These are phyloP conservation scores for Tephrocybe sp. DNA, from an alignment of 768 basidiomycete species.

Conservation along the genomic window DNA sequence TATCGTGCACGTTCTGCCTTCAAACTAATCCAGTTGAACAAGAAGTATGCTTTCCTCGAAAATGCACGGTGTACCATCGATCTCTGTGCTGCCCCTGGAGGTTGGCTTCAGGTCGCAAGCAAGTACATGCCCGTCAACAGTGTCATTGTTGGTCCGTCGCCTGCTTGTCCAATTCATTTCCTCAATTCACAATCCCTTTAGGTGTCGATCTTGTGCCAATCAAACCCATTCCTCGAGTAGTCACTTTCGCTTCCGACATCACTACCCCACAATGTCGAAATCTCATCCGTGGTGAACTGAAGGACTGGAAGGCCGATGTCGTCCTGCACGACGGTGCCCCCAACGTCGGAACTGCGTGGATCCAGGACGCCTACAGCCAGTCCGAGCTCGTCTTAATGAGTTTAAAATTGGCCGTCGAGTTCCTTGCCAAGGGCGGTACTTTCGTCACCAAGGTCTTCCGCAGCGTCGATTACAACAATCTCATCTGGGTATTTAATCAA, in stretches of 20 bases:
- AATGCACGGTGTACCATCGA: constrained; percentile 92
- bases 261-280: constrained; percentile 90
- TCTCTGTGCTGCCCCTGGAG: constrained; percentile 97
- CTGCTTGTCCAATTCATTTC: not conserved
- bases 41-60: constrained; percentile 93
- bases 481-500: constrained; percentile 99
- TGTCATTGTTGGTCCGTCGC: constrained; percentile 78
- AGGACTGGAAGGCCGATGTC: constrained; percentile 99
- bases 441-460: constrained; percentile 99
- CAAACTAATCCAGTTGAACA: constrained; percentile 98
- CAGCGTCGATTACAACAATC: constrained; percentile 96
- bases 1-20: constrained; percentile 99
- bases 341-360: constrained; percentile 99
- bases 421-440: constrained; percentile 88
- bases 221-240: constrained; percentile 90
- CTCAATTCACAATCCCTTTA: constrained; percentile 26
- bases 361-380: constrained; percentile 97
- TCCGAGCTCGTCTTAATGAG: constrained; percentile 96
- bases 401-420: constrained; percentile 93
- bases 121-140: constrained; percentile 96
- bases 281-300: constrained; percentile 82
- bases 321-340: constrained; percentile 99
- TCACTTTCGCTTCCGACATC: constrained; percentile 92
- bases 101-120: constrained; percentile 98
- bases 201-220: constrained; percentile 97